Conservation (phyloP, 2,329 filamentous ascomycete species). For the Trichoderma citrinoviride region DNA sequence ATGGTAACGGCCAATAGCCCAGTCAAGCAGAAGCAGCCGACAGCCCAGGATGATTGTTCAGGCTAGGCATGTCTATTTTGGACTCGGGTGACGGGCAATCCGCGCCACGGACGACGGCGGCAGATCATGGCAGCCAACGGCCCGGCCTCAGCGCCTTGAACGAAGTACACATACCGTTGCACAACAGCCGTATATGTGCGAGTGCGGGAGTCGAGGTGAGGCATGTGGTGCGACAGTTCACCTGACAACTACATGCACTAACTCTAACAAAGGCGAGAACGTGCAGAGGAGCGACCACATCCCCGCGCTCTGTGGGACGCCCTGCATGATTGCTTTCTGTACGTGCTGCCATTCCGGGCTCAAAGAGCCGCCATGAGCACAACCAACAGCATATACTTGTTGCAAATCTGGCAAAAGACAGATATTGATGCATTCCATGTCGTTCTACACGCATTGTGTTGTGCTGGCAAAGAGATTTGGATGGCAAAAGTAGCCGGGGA, state of each 20-base stretch:
- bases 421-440: background rate
- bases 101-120: slow-evolving; percentile 19
- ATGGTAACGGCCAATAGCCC: background rate
- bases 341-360: background rate
- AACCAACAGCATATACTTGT: background rate
- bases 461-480: background rate
- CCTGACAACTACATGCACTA: background rate
- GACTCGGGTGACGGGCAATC: slow-evolving; percentile 4
- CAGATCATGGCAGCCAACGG: slow-evolving; percentile 19
- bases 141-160: background rate
- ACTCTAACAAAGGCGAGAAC: background rate
- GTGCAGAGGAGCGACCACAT: background rate
- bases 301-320: background rate
- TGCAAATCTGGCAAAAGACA: background rate
- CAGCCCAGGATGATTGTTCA: background rate
- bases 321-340: background rate
- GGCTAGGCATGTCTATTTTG: background rate
- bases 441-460: background rate
- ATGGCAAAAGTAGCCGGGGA: background rate
- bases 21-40: background rate
- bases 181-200: slow-evolving; percentile 14
- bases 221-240: background rate
- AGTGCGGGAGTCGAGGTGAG: background rate
- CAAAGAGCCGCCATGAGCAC: background rate
- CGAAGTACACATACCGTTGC: background rate